Conservation (phyloP, 2,329 filamentous ascomycete genomes). For the Westerdykella sp. region DNA sequence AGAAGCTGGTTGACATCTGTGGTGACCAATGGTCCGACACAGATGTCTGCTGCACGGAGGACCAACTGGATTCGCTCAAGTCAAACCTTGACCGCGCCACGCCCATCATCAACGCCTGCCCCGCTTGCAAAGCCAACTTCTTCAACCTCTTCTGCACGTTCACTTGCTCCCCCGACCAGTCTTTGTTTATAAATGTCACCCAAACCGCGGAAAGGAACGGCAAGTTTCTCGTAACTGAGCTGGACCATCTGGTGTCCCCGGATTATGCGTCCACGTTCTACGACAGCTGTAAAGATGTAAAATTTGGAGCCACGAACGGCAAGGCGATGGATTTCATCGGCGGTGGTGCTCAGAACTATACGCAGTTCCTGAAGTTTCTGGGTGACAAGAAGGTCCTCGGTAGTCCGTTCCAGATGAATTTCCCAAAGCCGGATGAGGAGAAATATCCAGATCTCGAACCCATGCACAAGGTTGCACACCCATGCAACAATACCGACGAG, state of each 20-base stretch:
- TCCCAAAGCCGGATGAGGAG: conserved; percentile 56
- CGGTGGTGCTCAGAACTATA: conserved; percentile 86
- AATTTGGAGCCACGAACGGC: conserved; percentile 89
- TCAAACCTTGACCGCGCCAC: conserved; percentile 82
- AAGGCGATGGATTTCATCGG: conserved; percentile 95
- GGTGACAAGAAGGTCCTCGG: conserved; percentile 87
- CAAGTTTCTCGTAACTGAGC: conserved; percentile 70
- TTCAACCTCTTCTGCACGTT: conserved; percentile 98
- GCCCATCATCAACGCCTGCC: conserved; percentile 84
- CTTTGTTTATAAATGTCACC: conserved; percentile 90
- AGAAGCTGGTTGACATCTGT: conserved; percentile 77
- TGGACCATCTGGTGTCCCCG: conserved; percentile 82
- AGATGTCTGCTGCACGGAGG: conserved; percentile 75
- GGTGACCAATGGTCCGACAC: conserved; percentile 79
- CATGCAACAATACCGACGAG: conserved; percentile 84
- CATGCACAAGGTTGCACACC: conserved; percentile 66
- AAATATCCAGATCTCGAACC: conserved; percentile 65
- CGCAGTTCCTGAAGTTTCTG: conserved; percentile 80
- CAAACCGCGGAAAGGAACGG: conserved; percentile 56
- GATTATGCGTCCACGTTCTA: conserved; percentile 85
- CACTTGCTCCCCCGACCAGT: conserved; percentile 95
- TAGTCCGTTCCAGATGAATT: conserved; percentile 98
- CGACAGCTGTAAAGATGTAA: conserved; percentile 97
- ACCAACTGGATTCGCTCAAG: conserved; percentile 76
- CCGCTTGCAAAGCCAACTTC: conserved; percentile 97